These are phyloP conservation scores for Fusarium decemcellulare DNA, from an alignment of 2,329 filamentous ascomycete genomes.

Conservation along the genomic window DNA sequence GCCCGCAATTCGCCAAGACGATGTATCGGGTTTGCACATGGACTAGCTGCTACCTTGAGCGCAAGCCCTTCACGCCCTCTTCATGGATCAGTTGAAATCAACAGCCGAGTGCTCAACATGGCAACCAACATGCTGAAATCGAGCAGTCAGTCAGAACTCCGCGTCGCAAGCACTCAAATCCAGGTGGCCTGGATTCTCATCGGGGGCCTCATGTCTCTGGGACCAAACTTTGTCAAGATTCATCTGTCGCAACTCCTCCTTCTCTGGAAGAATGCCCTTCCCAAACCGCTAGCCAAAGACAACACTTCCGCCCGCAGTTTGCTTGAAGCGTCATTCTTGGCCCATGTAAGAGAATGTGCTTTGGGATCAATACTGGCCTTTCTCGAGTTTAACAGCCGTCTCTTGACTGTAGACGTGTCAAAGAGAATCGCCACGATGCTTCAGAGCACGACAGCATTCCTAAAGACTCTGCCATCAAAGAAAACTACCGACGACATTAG, in stretches of 20 bases:
- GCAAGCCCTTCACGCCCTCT: slow-evolving; percentile 90
- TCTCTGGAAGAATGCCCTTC: slow-evolving; percentile 96
- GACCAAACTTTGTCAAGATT: slow-evolving; percentile 98
- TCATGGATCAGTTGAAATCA: slow-evolving; percentile 95
- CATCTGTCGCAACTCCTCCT: slow-evolving; percentile 94
- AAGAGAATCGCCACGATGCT: slow-evolving; percentile 95
- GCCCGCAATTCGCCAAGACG: slow-evolving; percentile 84
- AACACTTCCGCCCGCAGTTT: slow-evolving; percentile 87
- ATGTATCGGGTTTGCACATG: slow-evolving; percentile 93
- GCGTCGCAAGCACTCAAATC: slow-evolving; percentile 93
- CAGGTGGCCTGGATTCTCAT: slow-evolving; percentile 99
- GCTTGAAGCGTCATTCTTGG: slow-evolving; percentile 91
- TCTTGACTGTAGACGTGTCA: slow-evolving; percentile 94
- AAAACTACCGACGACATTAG: slow-evolving; percentile 90
- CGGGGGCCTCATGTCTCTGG: slow-evolving; percentile 94
- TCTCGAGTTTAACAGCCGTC: slow-evolving; percentile 90
- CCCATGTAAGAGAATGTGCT: slow-evolving; percentile 95
- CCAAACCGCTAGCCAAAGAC: slow-evolving; percentile 93
- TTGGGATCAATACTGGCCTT: slow-evolving; percentile 93
- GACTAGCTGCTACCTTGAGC: slow-evolving; percentile 90
- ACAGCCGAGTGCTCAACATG: slow-evolving; percentile 90
- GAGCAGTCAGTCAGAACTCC: slow-evolving; percentile 90
- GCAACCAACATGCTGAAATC: slow-evolving; percentile 94
- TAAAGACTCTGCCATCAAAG: slow-evolving; percentile 86
- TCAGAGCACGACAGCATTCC: slow-evolving; percentile 91